Conservation (phyloP, 139 green algal genomes). For the Chlorella sp. region DNA sequence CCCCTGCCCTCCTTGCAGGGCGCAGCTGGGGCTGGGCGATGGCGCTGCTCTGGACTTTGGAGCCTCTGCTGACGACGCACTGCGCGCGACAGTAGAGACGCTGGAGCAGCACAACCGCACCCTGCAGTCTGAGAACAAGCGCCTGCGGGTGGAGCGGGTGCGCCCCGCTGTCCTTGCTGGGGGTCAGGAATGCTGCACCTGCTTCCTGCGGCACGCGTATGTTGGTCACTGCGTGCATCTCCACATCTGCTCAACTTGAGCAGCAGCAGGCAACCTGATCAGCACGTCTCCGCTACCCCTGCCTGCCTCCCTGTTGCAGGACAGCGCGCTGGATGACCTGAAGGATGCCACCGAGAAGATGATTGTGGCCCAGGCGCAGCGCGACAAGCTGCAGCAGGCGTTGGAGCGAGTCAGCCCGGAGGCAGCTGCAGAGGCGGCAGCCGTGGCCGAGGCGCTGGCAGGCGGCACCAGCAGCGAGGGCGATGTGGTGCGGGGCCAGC, state of each 20-base stretch:
- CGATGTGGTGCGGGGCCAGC: slow-evolving; percentile 35
- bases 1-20: not conserved
- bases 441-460: not conserved
- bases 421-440: slow-evolving; percentile 9
- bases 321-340: slow-evolving; percentile 26
- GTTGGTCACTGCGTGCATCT: too few species aligned
- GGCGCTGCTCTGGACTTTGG: not conserved
- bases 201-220: too few species aligned
- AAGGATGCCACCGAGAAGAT: slow-evolving; percentile 38
- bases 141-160: slow-evolving; percentile 74
- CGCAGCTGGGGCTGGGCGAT: not conserved
- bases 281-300: slow-evolving; percentile 22
- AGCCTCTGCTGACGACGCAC: slow-evolving; percentile 3
- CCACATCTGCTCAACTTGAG: too few species aligned
- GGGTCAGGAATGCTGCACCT: too few species aligned
- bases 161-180: slow-evolving; percentile 9
- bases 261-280: too few species aligned
- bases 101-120: slow-evolving; percentile 57
- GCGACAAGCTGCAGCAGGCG: slow-evolving; percentile 43
- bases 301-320: slow-evolving; percentile 3
- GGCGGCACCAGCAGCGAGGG: slow-evolving; percentile 7
- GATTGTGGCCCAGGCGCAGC: slow-evolving; percentile 42
- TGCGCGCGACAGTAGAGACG: slow-evolving; percentile 59
- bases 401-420: slow-evolving; percentile 21
- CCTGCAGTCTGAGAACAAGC: slow-evolving; percentile 68